Evolutionary conservation across 495 filamentous ascomycete genomes (phyloP), one percentile per base, ranked within the genome.

Genomic region (Penicillium steckii): DNA sequence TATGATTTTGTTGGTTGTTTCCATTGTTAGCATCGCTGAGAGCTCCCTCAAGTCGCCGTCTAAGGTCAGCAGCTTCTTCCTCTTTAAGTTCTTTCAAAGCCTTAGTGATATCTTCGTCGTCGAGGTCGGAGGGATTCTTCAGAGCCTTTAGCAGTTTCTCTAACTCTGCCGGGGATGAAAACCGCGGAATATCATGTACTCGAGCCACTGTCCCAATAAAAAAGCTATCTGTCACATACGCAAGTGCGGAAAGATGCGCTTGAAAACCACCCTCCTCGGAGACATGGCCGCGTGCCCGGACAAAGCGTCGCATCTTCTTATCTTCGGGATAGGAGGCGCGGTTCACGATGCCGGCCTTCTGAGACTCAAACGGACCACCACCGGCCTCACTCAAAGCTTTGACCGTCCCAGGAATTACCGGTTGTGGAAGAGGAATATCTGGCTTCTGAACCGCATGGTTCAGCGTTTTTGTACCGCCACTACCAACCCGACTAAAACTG

Each of bases 141-240:
- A 77, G 57, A 3, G 71, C 69, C 12, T 71, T 72, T 10, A 77
- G 37, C 3, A 67, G 56, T 41, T 60, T 64, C 53, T 71, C 57
- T 1, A 77, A 64, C 19, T 73, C 69, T 1, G 60, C 65, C 0
- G 67, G 62, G 0, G 70, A 75, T 1, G 70, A 64, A 72, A 87
- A 80, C 12, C 89, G 79, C 66, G 83, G 85, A 25, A 93, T 76
- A 50, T 81, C 75, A 66, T 95, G 91, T 41, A 91, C 85, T 6
- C 86, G 81, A 4, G 82, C 69, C 17, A 95, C 81, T n/a, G 90
- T 95, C 5, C 87, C 91, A 65, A 98, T 89, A 72, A 98, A 97
- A 71, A 86, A 93, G 51, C 79, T 85, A 69, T 98, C 94, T 24
- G 84, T 88, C 65, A 96, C 87, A 70, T 97, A 98, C 15, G 94